Evolutionary conservation across 2,329 filamentous ascomycete species (phyloP), one percentile per base, ranked within the genome.

Genomic region (Aspergillus flavus): DNA sequence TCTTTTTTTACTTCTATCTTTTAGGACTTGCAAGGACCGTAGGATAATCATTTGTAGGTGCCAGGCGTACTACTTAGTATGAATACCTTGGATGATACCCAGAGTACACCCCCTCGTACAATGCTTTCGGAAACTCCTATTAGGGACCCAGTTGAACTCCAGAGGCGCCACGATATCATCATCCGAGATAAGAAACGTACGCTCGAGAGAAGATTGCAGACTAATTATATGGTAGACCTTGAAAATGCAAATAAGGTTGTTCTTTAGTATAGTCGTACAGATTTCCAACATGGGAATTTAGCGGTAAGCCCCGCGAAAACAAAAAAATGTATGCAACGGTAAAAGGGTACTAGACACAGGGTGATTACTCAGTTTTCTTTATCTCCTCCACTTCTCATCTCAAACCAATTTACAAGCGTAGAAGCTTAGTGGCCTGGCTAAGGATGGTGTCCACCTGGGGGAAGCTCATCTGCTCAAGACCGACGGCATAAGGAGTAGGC

Each of bases 391-490:
- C 45, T 55, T 61, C 53, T 59, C 41, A 66, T 45, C 55, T 41
- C 57, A 55, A 59, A 30, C 43, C 58, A 64, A 62, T 72, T 82
- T 88, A 95, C 76, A 96, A 83, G 70, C 88, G 87, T 76, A 99
- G 85, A 73, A 98, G 85, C 88, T 97, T 98, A 71, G 90, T 93
- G 61, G 91, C 91, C 78, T 95, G 94, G 72, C 91, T 84, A 79
- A 92, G 90, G 76, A 99, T 97, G 73, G 96, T 85, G 69, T 89
- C 80, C 84, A 97, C 93, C 71, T 90, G 92, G 57, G 95, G 95
- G 90, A 99, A 99, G 74, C 86, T 86, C 92, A 99, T 91, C 82
- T 95, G 89, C 86, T 99, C 95, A 63, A 99, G 87, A 78, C 92
- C 92, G 81, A 90, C 85, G 63, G 95, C 94, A 78, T 99, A 98